phyloP scores from a whole-genome alignment of 768 basidiomycete genomes.

The Flagelloscypha sp. region DNA sequence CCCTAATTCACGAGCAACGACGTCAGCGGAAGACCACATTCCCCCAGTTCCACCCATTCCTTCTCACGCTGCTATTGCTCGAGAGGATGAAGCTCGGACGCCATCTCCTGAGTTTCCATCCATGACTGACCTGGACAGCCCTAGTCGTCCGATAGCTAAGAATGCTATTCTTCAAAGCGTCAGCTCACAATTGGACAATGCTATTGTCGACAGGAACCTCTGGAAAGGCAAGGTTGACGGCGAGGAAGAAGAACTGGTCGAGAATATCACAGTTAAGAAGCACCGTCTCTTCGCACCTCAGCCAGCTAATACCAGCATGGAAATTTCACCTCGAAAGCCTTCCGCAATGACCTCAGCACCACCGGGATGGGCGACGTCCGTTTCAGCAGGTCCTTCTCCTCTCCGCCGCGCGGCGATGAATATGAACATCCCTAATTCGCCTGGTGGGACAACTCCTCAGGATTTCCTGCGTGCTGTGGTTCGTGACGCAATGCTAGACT shows the following conservation, averaged over 20 bases:
- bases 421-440: conserved; percentile 23
- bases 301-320: too few species aligned
- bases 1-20: too few species aligned
- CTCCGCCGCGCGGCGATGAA: conserved; percentile 25
- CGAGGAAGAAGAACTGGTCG: conserved; percentile 23
- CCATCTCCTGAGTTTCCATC: conserved; percentile 5
- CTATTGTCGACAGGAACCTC: too few species aligned
- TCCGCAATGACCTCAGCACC: too few species aligned
- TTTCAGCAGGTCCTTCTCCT: conserved; percentile 31
- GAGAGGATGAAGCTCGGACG: too few species aligned
- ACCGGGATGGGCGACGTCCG: too few species aligned
- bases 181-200: conserved; percentile 11
- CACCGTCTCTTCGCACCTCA: too few species aligned
- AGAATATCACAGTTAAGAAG: conserved; percentile 27
- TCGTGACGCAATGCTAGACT: conserved; percentile 66
- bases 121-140: conserved; percentile 7
- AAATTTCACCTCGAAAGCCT: conserved; percentile 49
- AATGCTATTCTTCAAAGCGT: too few species aligned
- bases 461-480: conserved; percentile 59
- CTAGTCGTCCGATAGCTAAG: too few species aligned
- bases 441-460: conserved; percentile 25
- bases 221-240: conserved; percentile 3
- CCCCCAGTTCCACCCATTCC: conserved; percentile 16
- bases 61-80: conserved; percentile 7
- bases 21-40: conserved; percentile 12